Conservation (phyloP, 2,329 filamentous ascomycete genomes). For the Colletotrichum liriopes region DNA sequence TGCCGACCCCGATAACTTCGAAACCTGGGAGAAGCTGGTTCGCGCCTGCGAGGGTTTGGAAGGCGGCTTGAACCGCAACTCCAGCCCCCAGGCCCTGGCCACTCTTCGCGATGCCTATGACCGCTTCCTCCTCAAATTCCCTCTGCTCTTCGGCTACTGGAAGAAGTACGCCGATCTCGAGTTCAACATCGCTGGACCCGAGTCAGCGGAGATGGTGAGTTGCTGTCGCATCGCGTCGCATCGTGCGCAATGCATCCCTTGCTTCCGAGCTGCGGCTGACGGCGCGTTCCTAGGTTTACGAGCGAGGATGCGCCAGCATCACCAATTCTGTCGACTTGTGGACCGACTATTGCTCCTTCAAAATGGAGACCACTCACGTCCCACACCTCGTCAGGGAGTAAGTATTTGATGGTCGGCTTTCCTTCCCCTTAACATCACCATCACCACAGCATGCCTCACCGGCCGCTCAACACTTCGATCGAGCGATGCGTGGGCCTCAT, state of each 20-base stretch:
- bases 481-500: slow-evolving; percentile 48
- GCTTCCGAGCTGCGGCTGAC: slow-evolving; percentile 6
- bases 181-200: slow-evolving; percentile 96
- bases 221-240: slow-evolving; percentile 5
- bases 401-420: slow-evolving; percentile 80
- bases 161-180: slow-evolving; percentile 99
- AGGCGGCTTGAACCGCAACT: slow-evolving; percentile 95
- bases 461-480: slow-evolving; percentile 59
- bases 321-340: slow-evolving; percentile 95
- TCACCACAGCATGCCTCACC: slow-evolving; percentile 60
- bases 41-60: slow-evolving; percentile 87
- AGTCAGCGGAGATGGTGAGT: slow-evolving; percentile 94
- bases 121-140: slow-evolving; percentile 93
- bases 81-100: slow-evolving; percentile 92
- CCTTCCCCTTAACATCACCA: slow-evolving; percentile 75
- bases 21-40: slow-evolving; percentile 94
- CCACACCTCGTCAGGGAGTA: slow-evolving; percentile 99
- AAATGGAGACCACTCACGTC: slow-evolving; percentile 97
- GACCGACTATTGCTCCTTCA: slow-evolving; percentile 98
- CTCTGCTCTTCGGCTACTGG: slow-evolving; percentile 98
- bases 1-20: slow-evolving; percentile 89
- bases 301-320: slow-evolving; percentile 94
- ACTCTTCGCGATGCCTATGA: slow-evolving; percentile 92
- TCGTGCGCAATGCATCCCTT: slow-evolving; percentile 32
- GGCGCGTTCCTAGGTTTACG: slow-evolving; percentile 80